Percentiles rank a stretch among this genome's conserved stretches.
Evolutionary conservation across 768 basidiomycete species (phyloP).

Genomic region (Cytidiella melzeri): DNA sequence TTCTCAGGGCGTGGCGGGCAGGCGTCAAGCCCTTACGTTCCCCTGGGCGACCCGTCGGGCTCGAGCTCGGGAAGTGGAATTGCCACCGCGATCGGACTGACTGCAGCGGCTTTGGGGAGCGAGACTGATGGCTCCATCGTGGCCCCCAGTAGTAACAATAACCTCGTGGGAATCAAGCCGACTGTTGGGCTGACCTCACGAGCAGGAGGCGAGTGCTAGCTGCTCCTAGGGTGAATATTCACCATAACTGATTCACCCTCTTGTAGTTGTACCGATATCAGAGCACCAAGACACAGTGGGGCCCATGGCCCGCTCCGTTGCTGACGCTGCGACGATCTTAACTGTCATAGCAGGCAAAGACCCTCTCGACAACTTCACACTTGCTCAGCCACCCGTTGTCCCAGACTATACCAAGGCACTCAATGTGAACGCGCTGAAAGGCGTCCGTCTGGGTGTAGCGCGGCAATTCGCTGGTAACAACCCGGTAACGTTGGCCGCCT

Average conservation of each 20-base stretch:
- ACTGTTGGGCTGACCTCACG: conserved; percentile 30
- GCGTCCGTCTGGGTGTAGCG: conserved; percentile 41
- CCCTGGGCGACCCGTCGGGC: conserved; percentile 34
- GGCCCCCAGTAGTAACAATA: conserved; percentile 34
- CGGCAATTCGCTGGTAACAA: conserved; percentile 27
- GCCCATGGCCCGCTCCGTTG: conserved; percentile 26
- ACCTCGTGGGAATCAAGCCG: conserved; percentile 33
- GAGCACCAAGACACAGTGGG: conserved; percentile 31
- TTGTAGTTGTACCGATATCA: conserved; percentile 38
- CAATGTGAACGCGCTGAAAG: conserved; percentile 37
- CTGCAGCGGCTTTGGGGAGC: conserved; percentile 36
- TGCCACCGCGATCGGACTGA: conserved; percentile 34
- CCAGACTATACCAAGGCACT: conserved; percentile 55
- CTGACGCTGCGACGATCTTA: conserved; percentile 28
- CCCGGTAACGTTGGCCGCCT: conserved; percentile 27
- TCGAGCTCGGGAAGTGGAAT: conserved; percentile 39
- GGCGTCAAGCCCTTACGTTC: conserved; percentile 35
- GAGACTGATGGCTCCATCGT: conserved; percentile 43
- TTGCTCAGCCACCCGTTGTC: conserved; percentile 38
- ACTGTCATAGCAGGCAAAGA: conserved; percentile 38
- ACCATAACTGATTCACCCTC: conserved; percentile 14
- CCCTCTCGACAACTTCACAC: conserved; percentile 34
- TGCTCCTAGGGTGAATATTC: not conserved
- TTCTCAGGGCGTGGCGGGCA: conserved; percentile 45
- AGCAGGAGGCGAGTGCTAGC: conserved; percentile 23